A percentile compares a stretch with the other conserved stretches of the same genome.
These are phyloP conservation scores for Lentithecium fluviatile DNA, from an alignment of 495 filamentous ascomycete species.

Conservation along the genomic window DNA sequence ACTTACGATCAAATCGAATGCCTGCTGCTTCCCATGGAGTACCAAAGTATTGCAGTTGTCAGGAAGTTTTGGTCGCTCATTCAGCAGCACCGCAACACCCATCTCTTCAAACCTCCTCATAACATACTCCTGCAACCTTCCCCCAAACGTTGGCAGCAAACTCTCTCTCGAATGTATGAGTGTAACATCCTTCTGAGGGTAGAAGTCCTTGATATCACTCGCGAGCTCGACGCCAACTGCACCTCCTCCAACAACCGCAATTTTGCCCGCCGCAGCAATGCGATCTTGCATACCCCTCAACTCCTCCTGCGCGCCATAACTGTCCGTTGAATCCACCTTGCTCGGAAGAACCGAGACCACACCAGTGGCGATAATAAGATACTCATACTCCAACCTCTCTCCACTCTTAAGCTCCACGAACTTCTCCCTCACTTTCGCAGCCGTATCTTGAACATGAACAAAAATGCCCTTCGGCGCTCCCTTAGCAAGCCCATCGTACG, in stretches of 20 bases:
- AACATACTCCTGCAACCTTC: constrained; percentile 50
- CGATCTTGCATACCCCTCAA: constrained; percentile 26
- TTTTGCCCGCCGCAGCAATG: constrained; percentile 45
- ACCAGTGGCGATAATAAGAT: constrained; percentile 32
- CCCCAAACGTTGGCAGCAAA: constrained; percentile 56
- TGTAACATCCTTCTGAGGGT: constrained; percentile 57
- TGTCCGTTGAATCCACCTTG: constrained; percentile 17
- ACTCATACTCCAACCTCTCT: constrained; percentile 23
- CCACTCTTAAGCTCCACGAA: constrained; percentile 13
- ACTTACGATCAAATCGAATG: constrained; percentile 44
- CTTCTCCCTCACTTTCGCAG: constrained; percentile 16
- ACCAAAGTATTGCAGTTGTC: constrained; percentile 22
- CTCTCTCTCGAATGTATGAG: constrained; percentile 57
- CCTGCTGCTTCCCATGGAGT: constrained; percentile 35
- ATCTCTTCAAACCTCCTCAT: constrained; percentile 43
- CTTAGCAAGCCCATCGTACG: constrained; percentile 44
- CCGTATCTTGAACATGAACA: constrained; percentile 37
- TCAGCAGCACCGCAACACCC: constrained; percentile 47
- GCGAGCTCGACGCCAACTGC: constrained; percentile 63
- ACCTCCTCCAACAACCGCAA: constrained; percentile 61
- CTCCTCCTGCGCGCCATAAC: constrained; percentile 17
- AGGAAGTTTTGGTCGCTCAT: constrained; percentile 38
- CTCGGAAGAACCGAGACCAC: constrained; percentile 21
- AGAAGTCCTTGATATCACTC: constrained; percentile 58
- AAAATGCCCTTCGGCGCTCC: constrained; percentile 29